Evolutionary conservation across 1,284 basidiomycete genomes (phyloP).

Genomic region (Irpex lacteus): DNA sequence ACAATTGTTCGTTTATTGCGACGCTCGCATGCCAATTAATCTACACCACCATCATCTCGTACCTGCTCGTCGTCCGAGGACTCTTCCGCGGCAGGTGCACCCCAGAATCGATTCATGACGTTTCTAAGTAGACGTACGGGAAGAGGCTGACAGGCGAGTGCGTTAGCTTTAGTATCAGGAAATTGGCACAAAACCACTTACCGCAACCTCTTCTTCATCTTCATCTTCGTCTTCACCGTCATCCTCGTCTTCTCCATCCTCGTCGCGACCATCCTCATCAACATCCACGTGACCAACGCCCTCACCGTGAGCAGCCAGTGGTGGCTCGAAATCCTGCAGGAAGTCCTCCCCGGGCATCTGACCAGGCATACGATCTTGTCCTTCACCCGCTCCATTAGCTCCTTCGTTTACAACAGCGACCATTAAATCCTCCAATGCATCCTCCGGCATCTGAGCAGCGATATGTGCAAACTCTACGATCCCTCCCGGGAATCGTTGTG

Average conservation of each 20-base stretch:
- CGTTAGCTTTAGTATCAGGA: slow-evolving; percentile 4
- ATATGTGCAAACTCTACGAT: slow-evolving; percentile 61
- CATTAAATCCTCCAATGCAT: slow-evolving; percentile 56
- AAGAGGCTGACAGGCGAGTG: slow-evolving; percentile 42
- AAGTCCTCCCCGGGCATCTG: slow-evolving; percentile 25
- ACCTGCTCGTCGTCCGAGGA: slow-evolving; percentile 33
- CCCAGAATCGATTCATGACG: slow-evolving; percentile 62
- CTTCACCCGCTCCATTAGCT: background rate
- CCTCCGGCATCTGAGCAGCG: slow-evolving; percentile 54
- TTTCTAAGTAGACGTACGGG: slow-evolving; percentile 62
- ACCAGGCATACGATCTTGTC: slow-evolving; percentile 25
- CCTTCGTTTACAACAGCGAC: slow-evolving; percentile 29
- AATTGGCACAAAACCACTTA: slow-evolving; percentile 28
- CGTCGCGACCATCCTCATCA: slow-evolving; percentile 32
- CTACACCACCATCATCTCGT: slow-evolving; percentile 1
- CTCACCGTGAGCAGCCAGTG: slow-evolving; percentile 8
- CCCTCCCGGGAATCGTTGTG: slow-evolving; percentile 59
- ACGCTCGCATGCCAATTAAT: background rate
- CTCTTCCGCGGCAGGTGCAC: slow-evolving; percentile 34
- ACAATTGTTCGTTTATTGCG: background rate
- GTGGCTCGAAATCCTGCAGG: slow-evolving; percentile 14
- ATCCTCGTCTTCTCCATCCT: slow-evolving; percentile 22
- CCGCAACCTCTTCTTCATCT: slow-evolving; percentile 43
- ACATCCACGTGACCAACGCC: background rate
- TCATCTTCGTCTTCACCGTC: slow-evolving; percentile 31